phyloP scores from a whole-genome alignment of 495 filamentous ascomycete species.

The Aspergillus haitiensis region DNA sequence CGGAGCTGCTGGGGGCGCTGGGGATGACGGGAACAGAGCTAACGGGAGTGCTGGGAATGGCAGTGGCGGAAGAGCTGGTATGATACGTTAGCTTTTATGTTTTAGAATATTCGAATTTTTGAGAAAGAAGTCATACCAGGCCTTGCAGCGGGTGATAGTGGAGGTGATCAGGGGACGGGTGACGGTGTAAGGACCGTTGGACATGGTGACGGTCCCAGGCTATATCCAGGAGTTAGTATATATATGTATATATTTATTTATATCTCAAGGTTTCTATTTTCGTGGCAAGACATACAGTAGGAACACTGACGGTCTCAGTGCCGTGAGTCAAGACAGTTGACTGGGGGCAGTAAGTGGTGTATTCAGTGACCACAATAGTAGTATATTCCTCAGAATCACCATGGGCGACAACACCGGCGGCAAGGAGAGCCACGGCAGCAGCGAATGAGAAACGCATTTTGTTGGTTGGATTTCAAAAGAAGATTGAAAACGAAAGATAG shows the following conservation, averaged over 20 bases:
- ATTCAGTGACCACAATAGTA: conserved; percentile 76
- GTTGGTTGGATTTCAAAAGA: conserved; percentile 45
- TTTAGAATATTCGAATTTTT: background rate
- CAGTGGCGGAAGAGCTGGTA: conserved; percentile 26
- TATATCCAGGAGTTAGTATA: conserved; percentile 10
- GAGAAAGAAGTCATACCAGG: conserved; percentile 51
- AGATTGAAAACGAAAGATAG: background rate
- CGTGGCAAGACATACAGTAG: conserved; percentile 54
- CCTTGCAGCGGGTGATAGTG: conserved; percentile 63
- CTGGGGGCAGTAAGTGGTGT: conserved; percentile 84
- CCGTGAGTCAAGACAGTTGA: conserved; percentile 70
- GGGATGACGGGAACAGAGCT: conserved; percentile 58
- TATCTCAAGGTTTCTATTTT: background rate
- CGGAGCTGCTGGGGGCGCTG: conserved; percentile 40
- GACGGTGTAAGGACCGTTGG: conserved; percentile 59
- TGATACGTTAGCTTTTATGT: conserved; percentile 2
- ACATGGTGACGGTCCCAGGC: conserved; percentile 62
- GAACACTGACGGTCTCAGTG: conserved; percentile 75
- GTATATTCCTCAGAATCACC: conserved; percentile 53
- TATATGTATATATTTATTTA: background rate
- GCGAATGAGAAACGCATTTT: conserved; percentile 93
- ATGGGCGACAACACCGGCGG: conserved; percentile 57
- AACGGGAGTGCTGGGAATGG: conserved; percentile 48
- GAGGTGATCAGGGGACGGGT: conserved; percentile 65
- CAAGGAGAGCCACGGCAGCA: conserved; percentile 64